A percentile compares a stretch with the other conserved stretches of the same genome.
Evolutionary conservation across 306 rosid genomes (phyloP).

Genomic region (Corylus heterophylla): DNA sequence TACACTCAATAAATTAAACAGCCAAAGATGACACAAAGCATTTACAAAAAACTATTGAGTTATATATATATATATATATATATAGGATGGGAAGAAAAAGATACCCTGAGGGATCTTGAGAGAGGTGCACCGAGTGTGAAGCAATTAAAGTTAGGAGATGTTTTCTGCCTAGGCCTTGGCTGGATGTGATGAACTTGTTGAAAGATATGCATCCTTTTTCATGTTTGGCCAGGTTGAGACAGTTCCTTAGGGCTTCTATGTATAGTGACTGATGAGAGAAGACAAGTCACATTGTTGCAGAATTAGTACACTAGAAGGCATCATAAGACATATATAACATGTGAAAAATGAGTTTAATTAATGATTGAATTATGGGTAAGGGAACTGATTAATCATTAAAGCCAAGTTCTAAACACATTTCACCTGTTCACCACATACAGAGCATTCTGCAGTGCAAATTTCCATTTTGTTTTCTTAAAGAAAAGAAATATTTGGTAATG

Average conservation of each 20-base stretch:
- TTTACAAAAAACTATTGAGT: not conserved
- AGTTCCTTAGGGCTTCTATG: not conserved
- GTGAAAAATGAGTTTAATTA: too few species aligned
- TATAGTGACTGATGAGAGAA: slow-evolving; percentile 15
- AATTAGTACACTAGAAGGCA: not conserved
- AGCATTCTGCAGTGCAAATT: too few species aligned
- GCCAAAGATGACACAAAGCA: not conserved
- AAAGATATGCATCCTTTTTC: slow-evolving; percentile 27
- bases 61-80: not conserved
- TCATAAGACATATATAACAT: not conserved
- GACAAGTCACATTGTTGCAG: not conserved
- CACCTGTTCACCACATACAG: too few species aligned
- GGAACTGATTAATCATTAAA: too few species aligned
- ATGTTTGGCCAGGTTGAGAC: slow-evolving; percentile 18
- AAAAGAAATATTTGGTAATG: too few species aligned
- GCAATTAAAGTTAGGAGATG: slow-evolving; percentile 5
- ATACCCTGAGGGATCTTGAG: slow-evolving; percentile 34
- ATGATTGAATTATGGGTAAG: too few species aligned
- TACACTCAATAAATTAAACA: too few species aligned
- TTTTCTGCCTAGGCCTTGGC: slow-evolving; percentile 18
- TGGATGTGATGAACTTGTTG: slow-evolving; percentile 24
- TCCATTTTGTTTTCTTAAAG: too few species aligned
- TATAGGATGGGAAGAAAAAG: not conserved
- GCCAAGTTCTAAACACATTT: too few species aligned
- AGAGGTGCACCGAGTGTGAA: slow-evolving; percentile 16